Conservation (phyloP, 345 rosid genomes). For the Durio zibethinus region DNA sequence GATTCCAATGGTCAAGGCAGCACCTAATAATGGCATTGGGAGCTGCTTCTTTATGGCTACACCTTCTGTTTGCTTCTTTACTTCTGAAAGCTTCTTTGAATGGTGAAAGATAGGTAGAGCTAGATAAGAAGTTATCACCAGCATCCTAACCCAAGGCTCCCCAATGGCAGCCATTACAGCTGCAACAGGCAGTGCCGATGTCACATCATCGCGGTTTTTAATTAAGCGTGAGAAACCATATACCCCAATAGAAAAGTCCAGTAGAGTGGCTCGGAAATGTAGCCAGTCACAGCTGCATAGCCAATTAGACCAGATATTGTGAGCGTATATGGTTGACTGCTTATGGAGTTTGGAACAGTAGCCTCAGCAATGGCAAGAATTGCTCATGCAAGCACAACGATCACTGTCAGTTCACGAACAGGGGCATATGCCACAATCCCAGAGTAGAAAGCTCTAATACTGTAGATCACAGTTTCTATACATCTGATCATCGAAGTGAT, state of each 20-base stretch:
- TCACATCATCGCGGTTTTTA: slow-evolving; percentile 72
- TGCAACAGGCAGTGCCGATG: slow-evolving; percentile 71
- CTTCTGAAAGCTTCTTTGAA: slow-evolving; percentile 40
- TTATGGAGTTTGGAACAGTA: slow-evolving; percentile 54
- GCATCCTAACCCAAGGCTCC: slow-evolving; percentile 81
- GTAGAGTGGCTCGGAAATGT: slow-evolving; percentile 71
- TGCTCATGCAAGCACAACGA: slow-evolving; percentile 64
- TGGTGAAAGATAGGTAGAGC: slow-evolving; percentile 67
- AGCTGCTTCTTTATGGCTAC: slow-evolving; percentile 28
- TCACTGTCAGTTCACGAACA: slow-evolving; percentile 52
- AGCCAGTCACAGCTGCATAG: slow-evolving; percentile 68
- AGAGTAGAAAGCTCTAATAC: slow-evolving; percentile 65
- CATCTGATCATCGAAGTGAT: slow-evolving; percentile 51
- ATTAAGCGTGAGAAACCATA: slow-evolving; percentile 58
- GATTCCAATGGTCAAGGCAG: slow-evolving; percentile 79
- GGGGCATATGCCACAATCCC: slow-evolving; percentile 69
- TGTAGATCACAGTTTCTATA: slow-evolving; percentile 52
- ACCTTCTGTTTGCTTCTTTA: slow-evolving; percentile 42
- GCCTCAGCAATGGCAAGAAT: slow-evolving; percentile 85
- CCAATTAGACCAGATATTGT: slow-evolving; percentile 69
- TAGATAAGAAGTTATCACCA: slow-evolving; percentile 48
- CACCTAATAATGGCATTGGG: slow-evolving; percentile 62
- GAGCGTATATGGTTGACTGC: slow-evolving; percentile 58
- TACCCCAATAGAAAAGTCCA: slow-evolving; percentile 67
- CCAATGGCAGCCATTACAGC: slow-evolving; percentile 84